phyloP scores from a whole-genome alignment of 106 monocot species.

The Dioscorea zingiberensis region DNA sequence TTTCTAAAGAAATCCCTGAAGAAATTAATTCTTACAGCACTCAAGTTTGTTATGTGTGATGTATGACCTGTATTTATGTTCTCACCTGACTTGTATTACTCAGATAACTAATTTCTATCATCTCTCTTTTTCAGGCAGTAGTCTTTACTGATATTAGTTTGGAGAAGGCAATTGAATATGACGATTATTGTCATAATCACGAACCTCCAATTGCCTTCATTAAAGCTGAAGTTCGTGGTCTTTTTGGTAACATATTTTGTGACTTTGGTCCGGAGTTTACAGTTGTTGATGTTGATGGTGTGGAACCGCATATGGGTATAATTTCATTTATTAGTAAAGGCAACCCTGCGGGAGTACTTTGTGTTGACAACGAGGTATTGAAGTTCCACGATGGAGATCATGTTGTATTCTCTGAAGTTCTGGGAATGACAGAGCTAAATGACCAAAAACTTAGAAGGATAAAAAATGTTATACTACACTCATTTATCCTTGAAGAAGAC shows the following conservation, averaged over 20 bases:
- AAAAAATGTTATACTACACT: slow-evolving; percentile 48
- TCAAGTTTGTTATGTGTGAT: background rate
- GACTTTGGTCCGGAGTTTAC: slow-evolving; percentile 81
- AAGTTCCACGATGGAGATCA: slow-evolving; percentile 73
- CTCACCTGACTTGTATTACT: background rate
- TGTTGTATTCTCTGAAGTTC: slow-evolving; percentile 69
- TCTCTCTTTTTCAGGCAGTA: slow-evolving; percentile 43
- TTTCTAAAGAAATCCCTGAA: background rate
- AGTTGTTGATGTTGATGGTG: slow-evolving; percentile 67
- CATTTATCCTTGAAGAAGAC: slow-evolving; percentile 63
- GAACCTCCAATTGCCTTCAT: slow-evolving; percentile 74
- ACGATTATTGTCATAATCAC: slow-evolving; percentile 69
- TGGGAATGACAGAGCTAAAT: slow-evolving; percentile 76
- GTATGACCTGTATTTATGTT: background rate
- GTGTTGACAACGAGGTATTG: slow-evolving; percentile 78
- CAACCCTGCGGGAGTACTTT: slow-evolving; percentile 58
- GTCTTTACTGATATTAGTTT: slow-evolving; percentile 74
- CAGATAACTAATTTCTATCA: background rate
- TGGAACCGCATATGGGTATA: slow-evolving; percentile 79
- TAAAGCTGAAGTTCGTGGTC: slow-evolving; percentile 61
- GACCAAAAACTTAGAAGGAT: slow-evolving; percentile 68
- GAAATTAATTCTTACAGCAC: background rate
- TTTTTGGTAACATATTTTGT: slow-evolving; percentile 71
- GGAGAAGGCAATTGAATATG: slow-evolving; percentile 63
- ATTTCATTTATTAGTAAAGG: slow-evolving; percentile 77